Percentiles rank a stretch among this genome's conserved stretches.
Evolutionary conservation across 441 rosid species (phyloP).

Genomic region (Kokia cookei): DNA sequence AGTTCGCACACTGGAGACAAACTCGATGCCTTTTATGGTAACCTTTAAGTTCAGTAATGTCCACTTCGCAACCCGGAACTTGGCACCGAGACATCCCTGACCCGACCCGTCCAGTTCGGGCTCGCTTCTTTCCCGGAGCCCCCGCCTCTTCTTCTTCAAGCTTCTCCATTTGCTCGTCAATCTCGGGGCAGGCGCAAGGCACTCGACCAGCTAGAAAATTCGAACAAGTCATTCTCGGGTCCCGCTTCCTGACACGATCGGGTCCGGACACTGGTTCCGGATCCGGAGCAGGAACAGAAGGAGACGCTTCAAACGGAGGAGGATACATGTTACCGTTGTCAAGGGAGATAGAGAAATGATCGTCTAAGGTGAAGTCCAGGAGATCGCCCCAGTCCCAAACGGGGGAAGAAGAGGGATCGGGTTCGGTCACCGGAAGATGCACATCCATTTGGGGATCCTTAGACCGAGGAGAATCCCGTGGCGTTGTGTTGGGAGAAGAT

Average conservation of each 20-base stretch:
- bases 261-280: constrained; percentile 15
- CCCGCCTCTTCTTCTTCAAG: constrained; percentile 47
- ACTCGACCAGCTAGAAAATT: constrained; percentile 73
- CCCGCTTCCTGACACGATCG: constrained; percentile 79
- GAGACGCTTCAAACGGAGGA: background rate
- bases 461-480: constrained; percentile 5
- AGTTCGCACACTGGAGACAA: constrained; percentile 79
- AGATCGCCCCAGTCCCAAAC: constrained; percentile 85
- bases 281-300: constrained; percentile 3
- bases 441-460: constrained; percentile 29
- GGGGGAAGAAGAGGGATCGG: constrained; percentile 41
- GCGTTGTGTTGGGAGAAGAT: constrained; percentile 12
- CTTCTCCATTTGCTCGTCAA: constrained; percentile 52
- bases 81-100: constrained; percentile 51
- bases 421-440: constrained; percentile 25
- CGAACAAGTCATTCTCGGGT: constrained; percentile 77
- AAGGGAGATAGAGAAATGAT: constrained; percentile 34
- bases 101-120: constrained; percentile 34
- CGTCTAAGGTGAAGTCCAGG: constrained; percentile 71
- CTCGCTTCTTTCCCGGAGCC: constrained; percentile 55
- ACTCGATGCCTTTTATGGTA: constrained; percentile 85
- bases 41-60: constrained; percentile 93
- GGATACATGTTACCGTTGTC: constrained; percentile 20
- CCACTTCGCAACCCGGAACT: constrained; percentile 73
- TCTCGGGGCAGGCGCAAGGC: constrained; percentile 92